These are phyloP conservation scores for Phytophthora macrochlamydospora DNA, from an alignment of 352 stramenopile species.

Conservation along the genomic window DNA sequence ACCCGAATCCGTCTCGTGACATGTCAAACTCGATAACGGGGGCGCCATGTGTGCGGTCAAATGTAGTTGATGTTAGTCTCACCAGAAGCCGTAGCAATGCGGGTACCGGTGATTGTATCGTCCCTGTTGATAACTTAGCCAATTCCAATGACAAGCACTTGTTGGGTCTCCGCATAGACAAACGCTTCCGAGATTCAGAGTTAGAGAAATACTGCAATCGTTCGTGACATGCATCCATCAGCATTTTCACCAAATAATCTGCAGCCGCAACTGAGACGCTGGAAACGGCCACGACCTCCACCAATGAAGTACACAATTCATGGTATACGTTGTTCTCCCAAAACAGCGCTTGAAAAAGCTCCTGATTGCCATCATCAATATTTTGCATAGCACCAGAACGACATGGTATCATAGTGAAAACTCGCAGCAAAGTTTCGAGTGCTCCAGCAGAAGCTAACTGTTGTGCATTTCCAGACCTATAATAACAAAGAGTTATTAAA, in stretches of 20 bases:
- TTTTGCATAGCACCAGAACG: background rate
- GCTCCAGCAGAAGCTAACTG: constrained; percentile 20
- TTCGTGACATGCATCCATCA: constrained; percentile 20
- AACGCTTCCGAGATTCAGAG: constrained; percentile 3
- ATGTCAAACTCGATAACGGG: constrained; percentile 53
- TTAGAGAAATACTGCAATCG: constrained; percentile 5
- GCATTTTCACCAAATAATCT: constrained; percentile 34
- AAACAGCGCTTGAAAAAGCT: constrained; percentile 29
- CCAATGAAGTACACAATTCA: constrained; percentile 15
- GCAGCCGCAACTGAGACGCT: constrained; percentile 23
- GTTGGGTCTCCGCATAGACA: background rate
- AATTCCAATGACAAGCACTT: background rate
- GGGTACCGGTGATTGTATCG: constrained; percentile 3
- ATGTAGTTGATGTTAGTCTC: constrained; percentile 28
- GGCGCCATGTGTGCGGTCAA: constrained; percentile 19
- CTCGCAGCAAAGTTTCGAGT: constrained; percentile 37
- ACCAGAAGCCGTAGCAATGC: constrained; percentile 25
- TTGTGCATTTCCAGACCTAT: constrained; percentile 31
- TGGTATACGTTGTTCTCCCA: constrained; percentile 33
- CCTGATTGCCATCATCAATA: background rate
- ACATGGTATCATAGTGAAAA: constrained; percentile 19
- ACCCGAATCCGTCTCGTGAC: constrained; percentile 64
- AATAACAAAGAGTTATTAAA: constrained; percentile 7
- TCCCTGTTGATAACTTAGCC: background rate
- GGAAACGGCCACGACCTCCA: constrained; percentile 29